Base-by-base conservation (phyloP, 768 basidiomycete genomes). In the Cystofilobasidium ferigula region DNA sequence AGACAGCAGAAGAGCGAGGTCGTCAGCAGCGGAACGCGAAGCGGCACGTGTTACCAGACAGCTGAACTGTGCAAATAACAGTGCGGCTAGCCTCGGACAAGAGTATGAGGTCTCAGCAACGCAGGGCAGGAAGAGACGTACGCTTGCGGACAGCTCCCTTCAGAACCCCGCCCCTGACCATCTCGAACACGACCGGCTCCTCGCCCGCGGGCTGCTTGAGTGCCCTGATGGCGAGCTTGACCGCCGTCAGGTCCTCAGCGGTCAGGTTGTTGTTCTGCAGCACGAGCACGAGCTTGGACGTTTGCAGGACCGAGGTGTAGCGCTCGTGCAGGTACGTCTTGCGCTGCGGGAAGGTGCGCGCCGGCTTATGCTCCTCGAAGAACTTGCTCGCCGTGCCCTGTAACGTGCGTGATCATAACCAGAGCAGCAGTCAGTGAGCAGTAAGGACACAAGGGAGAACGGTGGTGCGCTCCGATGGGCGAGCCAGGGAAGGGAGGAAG, bases 201-300 rank as follows among this genome's bases (percentile, higher is more conserved):
- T 61, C 59, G 47, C 63, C 53, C n/a, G 26, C 63, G 14, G 59
- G 48, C 10, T 22, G 30, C 48, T 66, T 66, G n/a, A 56, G 16
- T 5, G 53, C 42, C n/a, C 18, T 3, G 1, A 66, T 10, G 9
- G 34, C 59, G 1, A 16, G 0, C 32, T 48, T 42, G 38, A 66
- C 53, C 38, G 24, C 45, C 0, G 22, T 32, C 26, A 66, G 28
- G n/a, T 66, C 57, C 28, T 58, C 28, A n/a, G 14, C n/a, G 14
- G 47, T 51, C 36, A 66, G 10, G 36, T 61, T 60, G 51, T 61
- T 66, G 58, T 61, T 51, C 38, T 66, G 64, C 26, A 66, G 61
- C 34, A 59, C 64, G 38, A 66, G 59, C 16, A 66, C 14, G 58
- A 66, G 45, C n/a, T 51, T 48, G 30, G 58, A 59, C 2, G 35